Percentiles rank a stretch among this genome's conserved stretches.
phyloP scores from a whole-genome alignment of 768 basidiomycete genomes.

The Collybiopsis luxurians region DNA sequence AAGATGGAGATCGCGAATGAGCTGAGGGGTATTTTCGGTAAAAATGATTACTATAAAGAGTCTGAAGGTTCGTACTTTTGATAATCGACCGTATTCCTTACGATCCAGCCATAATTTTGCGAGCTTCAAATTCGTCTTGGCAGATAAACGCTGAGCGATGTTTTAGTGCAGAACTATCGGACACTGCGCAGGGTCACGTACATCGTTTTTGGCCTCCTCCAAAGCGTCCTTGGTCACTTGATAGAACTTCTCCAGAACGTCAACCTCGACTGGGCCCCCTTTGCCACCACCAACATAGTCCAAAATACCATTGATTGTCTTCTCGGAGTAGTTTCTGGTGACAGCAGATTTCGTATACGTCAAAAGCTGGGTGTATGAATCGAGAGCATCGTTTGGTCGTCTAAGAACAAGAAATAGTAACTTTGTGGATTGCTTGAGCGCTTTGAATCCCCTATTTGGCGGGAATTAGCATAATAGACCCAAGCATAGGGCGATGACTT shows the following conservation, averaged over 20 bases:
- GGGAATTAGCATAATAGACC: neutral
- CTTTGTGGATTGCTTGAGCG: constrained; percentile 96
- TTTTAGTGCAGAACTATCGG: neutral
- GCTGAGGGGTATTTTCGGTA: constrained; percentile 35
- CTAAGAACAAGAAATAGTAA: constrained; percentile 78
- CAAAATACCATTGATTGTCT: constrained; percentile 96
- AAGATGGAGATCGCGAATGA: constrained; percentile 72
- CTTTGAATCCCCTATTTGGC: constrained; percentile 89
- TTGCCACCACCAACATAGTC: constrained; percentile 96
- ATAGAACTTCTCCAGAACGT: constrained; percentile 92
- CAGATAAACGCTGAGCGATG: constrained; percentile 71
- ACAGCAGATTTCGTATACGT: constrained; percentile 95
- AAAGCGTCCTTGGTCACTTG: constrained; percentile 88
- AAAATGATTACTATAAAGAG: neutral
- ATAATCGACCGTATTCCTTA: constrained; percentile 82
- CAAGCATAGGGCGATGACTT: constrained; percentile 18
- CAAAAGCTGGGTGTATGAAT: constrained; percentile 82
- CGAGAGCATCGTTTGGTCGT: constrained; percentile 80
- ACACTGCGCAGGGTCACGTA: constrained; percentile 27
- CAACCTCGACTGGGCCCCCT: constrained; percentile 75
- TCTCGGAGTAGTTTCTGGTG: constrained; percentile 95
- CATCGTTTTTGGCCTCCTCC: constrained; percentile 95
- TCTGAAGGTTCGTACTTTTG: constrained; percentile 51
- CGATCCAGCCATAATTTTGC: constrained; percentile 97
- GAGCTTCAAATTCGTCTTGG: constrained; percentile 94